phyloP scores from a whole-genome alignment of 768 basidiomycete species.

The Boletus bicolor region DNA sequence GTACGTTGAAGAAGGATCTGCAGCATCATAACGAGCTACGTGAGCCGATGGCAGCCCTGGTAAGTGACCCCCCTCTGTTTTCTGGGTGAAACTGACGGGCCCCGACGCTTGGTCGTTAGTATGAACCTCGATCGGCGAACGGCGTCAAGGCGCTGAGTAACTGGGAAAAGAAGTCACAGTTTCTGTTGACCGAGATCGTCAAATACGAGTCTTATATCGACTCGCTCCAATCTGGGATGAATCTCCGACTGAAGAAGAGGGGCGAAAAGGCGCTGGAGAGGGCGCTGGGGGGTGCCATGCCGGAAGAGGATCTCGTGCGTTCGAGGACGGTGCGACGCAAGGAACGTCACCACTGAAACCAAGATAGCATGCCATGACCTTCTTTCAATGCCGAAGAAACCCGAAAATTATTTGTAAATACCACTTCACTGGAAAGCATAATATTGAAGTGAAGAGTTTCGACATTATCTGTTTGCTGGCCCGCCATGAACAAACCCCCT shows the following conservation, averaged over 20 bases:
- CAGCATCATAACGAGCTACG: constrained; percentile 81
- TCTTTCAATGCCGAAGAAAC: too few relatives aligned
- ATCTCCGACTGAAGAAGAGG: constrained; percentile 79
- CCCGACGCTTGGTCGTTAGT: constrained; percentile 38
- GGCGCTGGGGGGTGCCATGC: constrained; percentile 41
- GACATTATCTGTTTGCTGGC: too few relatives aligned
- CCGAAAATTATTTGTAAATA: too few relatives aligned
- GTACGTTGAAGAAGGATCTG: constrained; percentile 71
- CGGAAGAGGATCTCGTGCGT: constrained; percentile 31
- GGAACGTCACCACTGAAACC: constrained; percentile 20
- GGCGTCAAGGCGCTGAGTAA: constrained; percentile 76
- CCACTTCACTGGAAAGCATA: too few relatives aligned
- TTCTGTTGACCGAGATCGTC: constrained; percentile 86
- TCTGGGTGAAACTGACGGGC: too few relatives aligned
- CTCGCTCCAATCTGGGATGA: constrained; percentile 80
- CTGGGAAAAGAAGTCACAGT: constrained; percentile 91
- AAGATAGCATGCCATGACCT: too few relatives aligned
- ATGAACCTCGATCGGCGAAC: constrained; percentile 71
- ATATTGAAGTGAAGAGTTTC: too few relatives aligned
- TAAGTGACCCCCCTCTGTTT: constrained; percentile 26
- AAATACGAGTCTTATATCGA: constrained; percentile 97
- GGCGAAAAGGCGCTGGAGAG: constrained; percentile 81
- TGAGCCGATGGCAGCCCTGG: constrained; percentile 77
- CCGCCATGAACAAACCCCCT: too few relatives aligned
- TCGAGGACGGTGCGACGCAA: constrained; percentile 38